phyloP scores from a whole-genome alignment of 345 rosid species.

The Orychophragmus violaceus region DNA sequence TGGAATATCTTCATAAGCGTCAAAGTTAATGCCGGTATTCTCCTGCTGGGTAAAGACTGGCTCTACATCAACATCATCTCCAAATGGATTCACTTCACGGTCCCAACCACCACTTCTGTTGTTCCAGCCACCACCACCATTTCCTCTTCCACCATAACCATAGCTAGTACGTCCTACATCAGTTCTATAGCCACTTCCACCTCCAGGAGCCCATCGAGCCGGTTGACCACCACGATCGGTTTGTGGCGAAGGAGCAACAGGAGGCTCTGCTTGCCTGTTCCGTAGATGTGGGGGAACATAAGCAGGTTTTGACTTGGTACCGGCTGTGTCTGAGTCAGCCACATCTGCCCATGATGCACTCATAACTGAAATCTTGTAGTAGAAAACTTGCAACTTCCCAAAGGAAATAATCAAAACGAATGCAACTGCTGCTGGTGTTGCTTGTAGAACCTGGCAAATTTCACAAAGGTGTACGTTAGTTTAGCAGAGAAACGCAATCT shows the following conservation, averaged over 20 bases:
- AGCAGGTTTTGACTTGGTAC: slow-evolving; percentile 39
- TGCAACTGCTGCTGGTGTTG: not conserved
- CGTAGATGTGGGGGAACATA: slow-evolving; percentile 92
- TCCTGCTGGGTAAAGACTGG: slow-evolving; percentile 50
- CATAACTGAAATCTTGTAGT: slow-evolving; percentile 30
- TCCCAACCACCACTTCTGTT: slow-evolving; percentile 77
- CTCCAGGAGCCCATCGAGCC: slow-evolving; percentile 49
- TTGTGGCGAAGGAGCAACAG: slow-evolving; percentile 44
- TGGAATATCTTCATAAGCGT: slow-evolving; percentile 95
- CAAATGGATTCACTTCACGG: slow-evolving; percentile 92
- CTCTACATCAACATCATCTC: slow-evolving; percentile 47
- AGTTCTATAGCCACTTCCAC: slow-evolving; percentile 30
- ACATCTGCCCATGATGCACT: slow-evolving; percentile 98
- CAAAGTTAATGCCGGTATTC: slow-evolving; percentile 80
- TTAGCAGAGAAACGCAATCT: slow-evolving; percentile 15
- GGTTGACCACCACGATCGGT: slow-evolving; percentile 47
- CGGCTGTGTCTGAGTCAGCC: slow-evolving; percentile 73
- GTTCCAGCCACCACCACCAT: slow-evolving; percentile 49
- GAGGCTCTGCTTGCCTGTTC: slow-evolving; percentile 56
- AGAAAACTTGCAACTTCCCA: slow-evolving; percentile 10
- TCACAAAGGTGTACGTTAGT: not conserved
- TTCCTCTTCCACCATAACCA: slow-evolving; percentile 35
- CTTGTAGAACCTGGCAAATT: slow-evolving; percentile 14
- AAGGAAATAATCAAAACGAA: not conserved
- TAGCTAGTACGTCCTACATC: slow-evolving; percentile 27